Evolutionary conservation across 345 rosid genomes (phyloP).

Genomic region (Hibiscus mutabilis): DNA sequence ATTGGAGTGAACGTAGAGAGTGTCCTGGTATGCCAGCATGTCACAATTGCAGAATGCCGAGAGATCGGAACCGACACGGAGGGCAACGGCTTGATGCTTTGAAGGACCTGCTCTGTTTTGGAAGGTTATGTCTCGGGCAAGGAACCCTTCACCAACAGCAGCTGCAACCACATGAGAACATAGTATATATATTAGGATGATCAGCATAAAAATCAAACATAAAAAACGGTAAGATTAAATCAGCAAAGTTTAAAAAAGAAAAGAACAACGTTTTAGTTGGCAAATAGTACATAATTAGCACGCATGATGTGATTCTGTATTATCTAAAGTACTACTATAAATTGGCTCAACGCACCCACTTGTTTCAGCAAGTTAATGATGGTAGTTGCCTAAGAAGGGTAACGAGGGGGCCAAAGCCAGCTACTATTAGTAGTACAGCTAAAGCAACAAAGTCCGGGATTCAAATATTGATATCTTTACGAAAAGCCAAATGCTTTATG

Average conservation of each 20-base stretch:
- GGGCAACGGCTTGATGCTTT: slow-evolving; percentile 63
- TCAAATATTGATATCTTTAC: not conserved
- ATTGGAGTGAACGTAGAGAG: slow-evolving; percentile 55
- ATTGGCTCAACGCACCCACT: not conserved
- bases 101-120: slow-evolving; percentile 63
- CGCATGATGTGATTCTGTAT: not conserved
- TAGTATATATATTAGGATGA: not conserved
- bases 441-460: not conserved
- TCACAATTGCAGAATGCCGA: slow-evolving; percentile 60
- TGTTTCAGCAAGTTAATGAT: not conserved
- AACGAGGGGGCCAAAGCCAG: no score
- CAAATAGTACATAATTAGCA: not conserved
- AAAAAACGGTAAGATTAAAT: not conserved
- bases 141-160: slow-evolving; percentile 51
- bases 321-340: not conserved
- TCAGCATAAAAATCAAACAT: not conserved
- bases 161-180: slow-evolving; percentile 30
- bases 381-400: not conserved
- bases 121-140: slow-evolving; percentile 54
- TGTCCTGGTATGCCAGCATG: slow-evolving; percentile 62
- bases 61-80: slow-evolving; percentile 62
- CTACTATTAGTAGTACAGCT: no score
- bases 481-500: not conserved
- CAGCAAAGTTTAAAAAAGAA: not conserved
- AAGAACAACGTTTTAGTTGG: not conserved